Percentiles rank a stretch among this genome's conserved stretches.
These are phyloP conservation scores for Carex littledalei DNA, from an alignment of 176 grass and related monocot genomes.

Conservation along the genomic window DNA sequence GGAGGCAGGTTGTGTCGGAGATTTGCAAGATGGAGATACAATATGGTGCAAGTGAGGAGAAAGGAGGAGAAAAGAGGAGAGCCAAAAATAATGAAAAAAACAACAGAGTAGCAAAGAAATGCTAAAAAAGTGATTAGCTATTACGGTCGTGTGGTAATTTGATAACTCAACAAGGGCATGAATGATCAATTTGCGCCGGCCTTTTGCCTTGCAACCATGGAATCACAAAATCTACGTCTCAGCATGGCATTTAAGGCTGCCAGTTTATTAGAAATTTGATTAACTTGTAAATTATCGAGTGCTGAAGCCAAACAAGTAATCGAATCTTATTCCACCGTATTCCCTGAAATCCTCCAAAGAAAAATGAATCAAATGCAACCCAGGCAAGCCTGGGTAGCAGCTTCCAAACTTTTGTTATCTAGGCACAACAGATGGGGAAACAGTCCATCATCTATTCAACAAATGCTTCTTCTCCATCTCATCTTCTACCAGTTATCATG, in stretches of 20 bases:
- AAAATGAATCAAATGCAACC: not conserved
- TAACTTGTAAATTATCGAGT: not conserved
- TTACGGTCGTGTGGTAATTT: not conserved
- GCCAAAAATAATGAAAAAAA: not conserved
- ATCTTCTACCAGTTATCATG: not conserved
- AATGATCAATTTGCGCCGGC: not conserved
- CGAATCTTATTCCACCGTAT: not conserved
- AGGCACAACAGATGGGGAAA: not conserved
- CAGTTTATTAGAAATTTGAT: not conserved
- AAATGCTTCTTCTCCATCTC: not conserved
- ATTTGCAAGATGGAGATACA: not conserved
- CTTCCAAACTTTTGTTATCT: not conserved
- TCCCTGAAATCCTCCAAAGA: not conserved
- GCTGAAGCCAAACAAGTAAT: not conserved
- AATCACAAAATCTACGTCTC: not conserved
- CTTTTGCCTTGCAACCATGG: not conserved
- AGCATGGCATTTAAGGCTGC: not conserved
- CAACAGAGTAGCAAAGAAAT: not conserved
- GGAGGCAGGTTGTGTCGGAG: not conserved
- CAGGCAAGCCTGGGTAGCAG: not conserved
- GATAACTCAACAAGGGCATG: not conserved
- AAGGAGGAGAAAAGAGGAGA: not conserved
- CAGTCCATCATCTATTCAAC: not conserved
- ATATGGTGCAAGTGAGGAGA: not conserved
- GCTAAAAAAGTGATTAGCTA: not conserved